phyloP scores from a whole-genome alignment of 2,329 filamentous ascomycete species.

The Talaromyces piceae region DNA sequence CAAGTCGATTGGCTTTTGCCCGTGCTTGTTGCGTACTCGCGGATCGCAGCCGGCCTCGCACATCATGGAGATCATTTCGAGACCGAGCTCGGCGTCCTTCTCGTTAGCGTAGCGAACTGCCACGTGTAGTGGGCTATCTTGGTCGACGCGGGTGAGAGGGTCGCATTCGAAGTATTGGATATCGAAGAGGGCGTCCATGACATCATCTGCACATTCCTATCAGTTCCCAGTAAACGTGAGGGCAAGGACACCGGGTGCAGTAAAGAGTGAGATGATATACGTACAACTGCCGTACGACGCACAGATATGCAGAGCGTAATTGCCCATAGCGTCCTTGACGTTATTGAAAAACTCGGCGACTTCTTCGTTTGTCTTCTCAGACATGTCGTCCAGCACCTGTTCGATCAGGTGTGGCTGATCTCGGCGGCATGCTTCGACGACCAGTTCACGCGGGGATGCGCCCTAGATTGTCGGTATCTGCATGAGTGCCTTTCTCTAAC shows the following conservation, averaged over 20 bases:
- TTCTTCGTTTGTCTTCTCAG: constrained; percentile 51
- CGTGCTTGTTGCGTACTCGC: constrained; percentile 41
- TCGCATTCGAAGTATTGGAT: constrained; percentile 44
- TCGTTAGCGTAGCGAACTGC: constrained; percentile 42
- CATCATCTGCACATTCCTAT: constrained; percentile 31
- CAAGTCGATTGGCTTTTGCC: constrained; percentile 39
- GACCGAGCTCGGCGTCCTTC: constrained; percentile 35
- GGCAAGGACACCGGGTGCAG: neutral
- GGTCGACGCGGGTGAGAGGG: constrained; percentile 39
- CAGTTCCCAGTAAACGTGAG: too few species aligned
- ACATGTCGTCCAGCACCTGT: constrained; percentile 60
- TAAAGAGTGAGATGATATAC: constrained; percentile 24
- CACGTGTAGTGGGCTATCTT: constrained; percentile 40
- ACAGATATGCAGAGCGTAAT: constrained; percentile 83
- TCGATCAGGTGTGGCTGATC: constrained; percentile 83
- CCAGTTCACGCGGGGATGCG: constrained; percentile 73
- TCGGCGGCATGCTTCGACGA: constrained; percentile 86
- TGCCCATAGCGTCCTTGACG: constrained; percentile 77
- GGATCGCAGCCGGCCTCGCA: constrained; percentile 43
- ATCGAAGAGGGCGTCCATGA: constrained; percentile 41
- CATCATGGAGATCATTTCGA: constrained; percentile 43
- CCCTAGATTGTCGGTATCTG: constrained; percentile 48
- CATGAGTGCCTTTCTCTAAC: neutral
- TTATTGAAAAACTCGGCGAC: constrained; percentile 75
- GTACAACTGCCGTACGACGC: constrained; percentile 77